Evolutionary conservation across 2,329 filamentous ascomycete genomes (phyloP).

Genomic region (Pseudogymnoascus sp.): DNA sequence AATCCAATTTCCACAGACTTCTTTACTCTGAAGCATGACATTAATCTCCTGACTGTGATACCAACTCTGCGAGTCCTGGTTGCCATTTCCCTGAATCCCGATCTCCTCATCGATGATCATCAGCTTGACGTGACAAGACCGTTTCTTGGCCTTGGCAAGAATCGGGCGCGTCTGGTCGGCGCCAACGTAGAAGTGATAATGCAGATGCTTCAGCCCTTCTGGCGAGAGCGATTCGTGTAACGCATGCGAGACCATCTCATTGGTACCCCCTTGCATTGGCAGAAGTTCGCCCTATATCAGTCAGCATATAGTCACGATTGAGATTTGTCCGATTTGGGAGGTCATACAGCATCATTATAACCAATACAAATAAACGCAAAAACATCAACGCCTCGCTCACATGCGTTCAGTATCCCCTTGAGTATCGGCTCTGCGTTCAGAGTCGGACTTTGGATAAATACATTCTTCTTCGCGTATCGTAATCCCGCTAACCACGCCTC

Average conservation of each 20-base stretch:
- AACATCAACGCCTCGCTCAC: constrained; percentile 58
- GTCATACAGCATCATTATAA: constrained; percentile 59
- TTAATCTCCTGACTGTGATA: constrained; percentile 73
- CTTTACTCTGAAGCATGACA: constrained; percentile 57
- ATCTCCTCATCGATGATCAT: constrained; percentile 63
- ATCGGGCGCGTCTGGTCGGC: constrained; percentile 65
- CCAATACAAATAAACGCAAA: constrained; percentile 66
- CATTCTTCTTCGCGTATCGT: constrained; percentile 48
- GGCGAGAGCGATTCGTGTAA: constrained; percentile 47
- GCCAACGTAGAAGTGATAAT: constrained; percentile 61
- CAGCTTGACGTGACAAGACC: constrained; percentile 69
- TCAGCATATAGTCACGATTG: constrained; percentile 9
- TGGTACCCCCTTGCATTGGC: constrained; percentile 65
- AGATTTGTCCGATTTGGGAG: constrained; percentile 1
- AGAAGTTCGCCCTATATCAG: constrained; percentile 57
- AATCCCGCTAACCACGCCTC: constrained; percentile 64
- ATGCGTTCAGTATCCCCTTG: constrained; percentile 52
- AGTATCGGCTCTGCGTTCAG: constrained; percentile 63
- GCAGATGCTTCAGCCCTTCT: constrained; percentile 40
- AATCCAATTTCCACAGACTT: constrained; percentile 55
- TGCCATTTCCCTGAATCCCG: constrained; percentile 65
- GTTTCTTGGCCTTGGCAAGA: constrained; percentile 53
- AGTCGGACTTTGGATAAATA: constrained; percentile 75
- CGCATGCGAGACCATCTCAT: constrained; percentile 58
- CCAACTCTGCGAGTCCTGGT: constrained; percentile 74